Evolutionary conservation across 225 moss, liverwort and hornwort genomes (phyloP), one percentile per base, ranked within the genome.

Genomic region (Straminergon stramineum): DNA sequence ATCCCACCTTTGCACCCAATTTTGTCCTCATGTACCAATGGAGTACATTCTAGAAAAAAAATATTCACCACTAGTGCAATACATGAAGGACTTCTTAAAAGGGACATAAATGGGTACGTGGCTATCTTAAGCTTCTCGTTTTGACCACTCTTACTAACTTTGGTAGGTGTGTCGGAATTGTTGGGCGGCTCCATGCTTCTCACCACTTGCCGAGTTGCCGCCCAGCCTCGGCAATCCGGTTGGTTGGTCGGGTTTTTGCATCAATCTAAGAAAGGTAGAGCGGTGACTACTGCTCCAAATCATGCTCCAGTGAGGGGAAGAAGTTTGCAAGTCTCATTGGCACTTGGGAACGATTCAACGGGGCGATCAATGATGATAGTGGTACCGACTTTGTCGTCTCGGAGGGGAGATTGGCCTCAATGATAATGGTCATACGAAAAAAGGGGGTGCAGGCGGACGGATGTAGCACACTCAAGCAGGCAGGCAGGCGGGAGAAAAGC

Each of bases 331-430:
- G 4, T 75, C 51, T 75, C 51, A 15, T 70, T 13, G 58, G n/a
- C 3, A 4, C 82, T 41, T 43, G 31, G 37, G 67, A 67, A 37
- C 65, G 24, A 87, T 79, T 62, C 73, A 41, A 66, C 14, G 32
- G n/a, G 52, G 39, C 35, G 9, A 43, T 24, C 79, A 79, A 75
- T 61, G 90, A 37, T 48, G 57, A 66, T 74, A 37, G 86, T 17
- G 67, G 68, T 89, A 83, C 89, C 83, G 17, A 89, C 84, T 89
- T 87, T 91, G 57, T 87, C 84, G 67, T 80, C 66, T 80, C 13
- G 8, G 13, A 18, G 20, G 71, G 61, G 41, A 77, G 57, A 51
- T 87, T 57, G 37, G 57, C 66, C 10, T 10, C 34, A 12, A 13
- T 17, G 62, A 22, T 35, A 78, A 73, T 73, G 63, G 67, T 24